Percentiles rank a stretch among this genome's conserved stretches.
Conservation (phyloP, 2,329 filamentous ascomycete genomes). For the Blastomyces parvus region DNA sequence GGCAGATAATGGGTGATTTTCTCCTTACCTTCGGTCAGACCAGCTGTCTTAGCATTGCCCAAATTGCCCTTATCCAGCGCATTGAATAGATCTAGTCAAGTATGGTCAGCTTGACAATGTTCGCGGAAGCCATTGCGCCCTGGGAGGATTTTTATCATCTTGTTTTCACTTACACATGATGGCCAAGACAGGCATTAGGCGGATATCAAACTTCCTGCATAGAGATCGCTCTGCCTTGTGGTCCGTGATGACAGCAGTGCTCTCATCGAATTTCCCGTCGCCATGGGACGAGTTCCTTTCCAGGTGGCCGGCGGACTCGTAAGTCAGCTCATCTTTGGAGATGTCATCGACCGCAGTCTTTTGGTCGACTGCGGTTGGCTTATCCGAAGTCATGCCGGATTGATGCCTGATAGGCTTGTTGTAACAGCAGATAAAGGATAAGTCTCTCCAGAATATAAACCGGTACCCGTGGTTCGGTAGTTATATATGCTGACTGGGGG, state of each 20-base stretch:
- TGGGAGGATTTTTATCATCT: not conserved
- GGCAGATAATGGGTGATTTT: not conserved
- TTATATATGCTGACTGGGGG: not conserved
- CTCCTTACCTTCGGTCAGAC: conserved; percentile 33
- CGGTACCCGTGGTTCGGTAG: not conserved
- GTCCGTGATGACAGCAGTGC: conserved; percentile 32
- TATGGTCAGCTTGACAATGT: not conserved
- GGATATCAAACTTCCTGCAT: conserved; percentile 44
- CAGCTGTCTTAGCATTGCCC: conserved; percentile 50
- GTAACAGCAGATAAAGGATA: not conserved
- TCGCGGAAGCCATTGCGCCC: not conserved
- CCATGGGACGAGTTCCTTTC: not conserved
- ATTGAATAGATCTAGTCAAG: conserved; percentile 45
- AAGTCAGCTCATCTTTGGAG: not conserved
- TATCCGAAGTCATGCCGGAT: not conserved
- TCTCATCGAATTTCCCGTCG: conserved; percentile 10
- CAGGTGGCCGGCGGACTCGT: not conserved
- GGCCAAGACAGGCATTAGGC: conserved; percentile 48
- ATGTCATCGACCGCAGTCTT: not conserved
- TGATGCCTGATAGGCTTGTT: not conserved
- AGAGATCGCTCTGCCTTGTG: conserved; percentile 41
- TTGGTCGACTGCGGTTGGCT: not conserved
- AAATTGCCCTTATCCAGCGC: conserved; percentile 43
- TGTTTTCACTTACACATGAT: conserved; percentile 43
- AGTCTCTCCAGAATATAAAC: not conserved